A percentile compares a stretch with the other conserved stretches of the same genome.
Conservation (phyloP, 371 early-diverging fungal genomes). For the Mucor plumbeus region DNA sequence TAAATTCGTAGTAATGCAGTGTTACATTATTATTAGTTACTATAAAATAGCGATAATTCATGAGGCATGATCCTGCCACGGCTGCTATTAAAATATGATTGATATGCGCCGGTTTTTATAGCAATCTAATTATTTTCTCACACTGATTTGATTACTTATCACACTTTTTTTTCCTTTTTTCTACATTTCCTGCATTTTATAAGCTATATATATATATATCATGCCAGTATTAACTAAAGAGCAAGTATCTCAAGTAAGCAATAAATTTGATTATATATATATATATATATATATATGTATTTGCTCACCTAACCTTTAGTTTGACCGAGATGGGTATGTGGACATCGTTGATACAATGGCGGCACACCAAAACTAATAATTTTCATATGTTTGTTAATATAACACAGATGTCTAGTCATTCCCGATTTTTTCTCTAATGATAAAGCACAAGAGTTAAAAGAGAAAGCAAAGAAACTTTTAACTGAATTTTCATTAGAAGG, state of each 20-base stretch:
- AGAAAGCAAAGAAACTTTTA: constrained; percentile 65
- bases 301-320: constrained; percentile 14
- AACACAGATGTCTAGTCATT: constrained; percentile 70
- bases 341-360: background rate
- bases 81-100: background rate
- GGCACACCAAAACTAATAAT: background rate
- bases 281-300: too few species aligned
- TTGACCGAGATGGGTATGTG: constrained; percentile 38
- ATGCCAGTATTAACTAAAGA: constrained; percentile 18
- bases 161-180: constrained; percentile 3
- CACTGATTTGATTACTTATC: constrained; percentile 1
- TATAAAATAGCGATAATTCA: background rate
- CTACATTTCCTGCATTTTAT: background rate
- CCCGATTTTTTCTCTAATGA: constrained; percentile 66
- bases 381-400: background rate
- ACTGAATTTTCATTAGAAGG: constrained; percentile 66
- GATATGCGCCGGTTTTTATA: background rate
- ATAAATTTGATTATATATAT: too few species aligned
- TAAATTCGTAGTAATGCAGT: background rate
- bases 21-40: background rate
- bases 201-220: background rate
- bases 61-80: background rate
- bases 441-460: constrained; percentile 57
- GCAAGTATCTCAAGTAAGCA: constrained; percentile 18
- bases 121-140: constrained; percentile 5